Evolutionary conservation across 2,329 filamentous ascomycete genomes (phyloP).

Genomic region (Chaetomium olivaceum): DNA sequence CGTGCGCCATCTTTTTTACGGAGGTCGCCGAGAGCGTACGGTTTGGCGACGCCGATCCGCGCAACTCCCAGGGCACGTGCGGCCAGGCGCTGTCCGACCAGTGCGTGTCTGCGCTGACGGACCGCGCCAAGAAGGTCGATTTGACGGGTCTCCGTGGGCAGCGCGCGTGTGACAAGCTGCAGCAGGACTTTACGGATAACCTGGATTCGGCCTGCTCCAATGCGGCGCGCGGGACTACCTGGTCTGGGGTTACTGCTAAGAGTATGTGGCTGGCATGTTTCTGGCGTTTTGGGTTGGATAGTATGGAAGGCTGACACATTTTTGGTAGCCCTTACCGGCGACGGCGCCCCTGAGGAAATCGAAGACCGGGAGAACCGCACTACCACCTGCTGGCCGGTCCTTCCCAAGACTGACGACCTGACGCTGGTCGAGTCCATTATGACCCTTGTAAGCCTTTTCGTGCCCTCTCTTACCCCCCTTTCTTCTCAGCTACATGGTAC

Average conservation of each 20-base stretch:
- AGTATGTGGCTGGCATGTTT: not conserved
- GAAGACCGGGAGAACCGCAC: slow-evolving; percentile 5
- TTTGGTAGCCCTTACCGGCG: slow-evolving; percentile 2
- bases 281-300: too few relatives aligned
- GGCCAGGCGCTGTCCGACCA: slow-evolving; percentile 1
- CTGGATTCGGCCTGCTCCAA: slow-evolving; percentile 9
- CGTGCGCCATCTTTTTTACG: slow-evolving; percentile 21
- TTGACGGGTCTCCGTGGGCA: not conserved
- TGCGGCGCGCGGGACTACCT: not conserved
- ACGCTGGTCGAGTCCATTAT: slow-evolving; percentile 3
- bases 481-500: not conserved
- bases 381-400: slow-evolving; percentile 21
- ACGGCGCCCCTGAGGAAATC: slow-evolving; percentile 10
- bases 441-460: not conserved
- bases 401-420: slow-evolving; percentile 15
- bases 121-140: slow-evolving; percentile 13
- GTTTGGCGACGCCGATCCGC: slow-evolving; percentile 2
- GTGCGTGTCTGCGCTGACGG: slow-evolving; percentile 10
- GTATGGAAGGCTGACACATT: not conserved
- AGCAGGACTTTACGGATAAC: slow-evolving; percentile 13
- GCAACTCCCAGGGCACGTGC: slow-evolving; percentile 11
- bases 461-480: not conserved
- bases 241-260: slow-evolving; percentile 5
- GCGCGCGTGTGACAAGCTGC: slow-evolving; percentile 16
- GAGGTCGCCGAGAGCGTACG: slow-evolving; percentile 9